Conservation (phyloP, 257 asterid species). For the Penstemon eatonii region DNA sequence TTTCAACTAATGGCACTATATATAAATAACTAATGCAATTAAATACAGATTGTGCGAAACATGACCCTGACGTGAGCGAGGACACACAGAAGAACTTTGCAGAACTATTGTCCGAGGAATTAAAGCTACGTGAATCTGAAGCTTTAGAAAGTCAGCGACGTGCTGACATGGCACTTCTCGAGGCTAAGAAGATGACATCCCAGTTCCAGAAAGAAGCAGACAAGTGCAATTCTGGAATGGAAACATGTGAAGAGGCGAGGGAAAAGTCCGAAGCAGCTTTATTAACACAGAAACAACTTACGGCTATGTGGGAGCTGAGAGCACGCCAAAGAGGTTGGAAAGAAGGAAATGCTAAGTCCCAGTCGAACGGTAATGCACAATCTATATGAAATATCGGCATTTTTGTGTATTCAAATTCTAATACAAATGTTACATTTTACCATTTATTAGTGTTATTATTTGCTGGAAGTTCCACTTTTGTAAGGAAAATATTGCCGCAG, state of each 20-base stretch:
- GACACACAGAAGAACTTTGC: conserved; percentile 85
- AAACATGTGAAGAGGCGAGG: conserved; percentile 92
- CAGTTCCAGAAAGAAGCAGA: conserved; percentile 96
- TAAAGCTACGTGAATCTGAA: conserved; percentile 75
- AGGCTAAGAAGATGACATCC: conserved; percentile 89
- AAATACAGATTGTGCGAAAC: conserved; percentile 78
- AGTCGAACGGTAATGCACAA: conserved; percentile 27
- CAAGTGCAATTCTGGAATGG: conserved; percentile 97
- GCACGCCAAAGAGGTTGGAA: conserved; percentile 93
- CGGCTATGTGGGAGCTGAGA: conserved; percentile 81
- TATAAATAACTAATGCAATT: background rate
- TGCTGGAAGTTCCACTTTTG: conserved; percentile 29
- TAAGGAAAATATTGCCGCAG: conserved; percentile 15
- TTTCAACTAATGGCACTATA: background rate
- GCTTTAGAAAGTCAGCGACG: conserved; percentile 80
- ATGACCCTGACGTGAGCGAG: conserved; percentile 77
- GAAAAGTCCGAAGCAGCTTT: conserved; percentile 82
- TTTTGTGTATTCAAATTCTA: conserved; percentile 19
- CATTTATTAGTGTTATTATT: conserved; percentile 27
- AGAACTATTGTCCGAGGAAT: conserved; percentile 78
- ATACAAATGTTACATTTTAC: conserved; percentile 35
- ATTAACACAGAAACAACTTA: conserved; percentile 63
- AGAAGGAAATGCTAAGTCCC: conserved; percentile 51
- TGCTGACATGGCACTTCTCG: conserved; percentile 85
- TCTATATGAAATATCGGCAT: conserved; percentile 21